A percentile compares a stretch with the other conserved stretches of the same genome.
These are phyloP conservation scores for Globisporangium viniferum DNA, from an alignment of 352 stramenopile genomes.

Conservation along the genomic window DNA sequence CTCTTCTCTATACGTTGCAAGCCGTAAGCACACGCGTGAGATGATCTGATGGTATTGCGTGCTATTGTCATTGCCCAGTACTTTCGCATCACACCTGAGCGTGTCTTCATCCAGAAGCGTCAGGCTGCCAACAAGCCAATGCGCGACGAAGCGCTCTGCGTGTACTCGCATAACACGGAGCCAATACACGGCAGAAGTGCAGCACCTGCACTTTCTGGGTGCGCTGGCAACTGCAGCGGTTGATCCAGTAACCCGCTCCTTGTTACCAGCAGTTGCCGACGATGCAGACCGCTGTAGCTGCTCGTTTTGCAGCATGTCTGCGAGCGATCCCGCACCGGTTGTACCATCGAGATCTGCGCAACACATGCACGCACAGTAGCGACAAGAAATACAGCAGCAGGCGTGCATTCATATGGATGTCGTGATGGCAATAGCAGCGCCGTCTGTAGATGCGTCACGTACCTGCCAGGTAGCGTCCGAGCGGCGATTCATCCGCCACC, in stretches of 20 bases:
- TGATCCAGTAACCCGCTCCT: no score
- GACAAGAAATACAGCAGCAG: not conserved
- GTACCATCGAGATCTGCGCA: not conserved
- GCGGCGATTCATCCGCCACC: slow-evolving; percentile 34
- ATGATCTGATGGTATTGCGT: not conserved
- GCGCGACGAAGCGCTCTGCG: slow-evolving; percentile 1
- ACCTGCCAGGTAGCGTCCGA: slow-evolving; percentile 65
- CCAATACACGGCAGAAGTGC: not conserved
- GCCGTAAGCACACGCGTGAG: not conserved
- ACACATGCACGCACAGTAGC: not conserved
- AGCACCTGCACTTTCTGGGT: not conserved
- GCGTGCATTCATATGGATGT: not conserved
- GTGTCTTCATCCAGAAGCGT: not conserved
- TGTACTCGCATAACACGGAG: not conserved
- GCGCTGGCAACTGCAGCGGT: no score
- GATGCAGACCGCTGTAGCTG: no score
- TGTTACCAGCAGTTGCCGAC: no score
- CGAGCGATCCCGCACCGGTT: not conserved
- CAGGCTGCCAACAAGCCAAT: slow-evolving; percentile 3
- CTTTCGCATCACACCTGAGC: not conserved
- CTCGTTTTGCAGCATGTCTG: not conserved
- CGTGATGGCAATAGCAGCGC: not conserved
- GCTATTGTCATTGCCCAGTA: not conserved
- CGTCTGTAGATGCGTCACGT: not conserved
- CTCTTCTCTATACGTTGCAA: not conserved